These are phyloP conservation scores for Parasitella parasitica DNA, from an alignment of 371 early-diverging fungal genomes.

Conservation along the genomic window DNA sequence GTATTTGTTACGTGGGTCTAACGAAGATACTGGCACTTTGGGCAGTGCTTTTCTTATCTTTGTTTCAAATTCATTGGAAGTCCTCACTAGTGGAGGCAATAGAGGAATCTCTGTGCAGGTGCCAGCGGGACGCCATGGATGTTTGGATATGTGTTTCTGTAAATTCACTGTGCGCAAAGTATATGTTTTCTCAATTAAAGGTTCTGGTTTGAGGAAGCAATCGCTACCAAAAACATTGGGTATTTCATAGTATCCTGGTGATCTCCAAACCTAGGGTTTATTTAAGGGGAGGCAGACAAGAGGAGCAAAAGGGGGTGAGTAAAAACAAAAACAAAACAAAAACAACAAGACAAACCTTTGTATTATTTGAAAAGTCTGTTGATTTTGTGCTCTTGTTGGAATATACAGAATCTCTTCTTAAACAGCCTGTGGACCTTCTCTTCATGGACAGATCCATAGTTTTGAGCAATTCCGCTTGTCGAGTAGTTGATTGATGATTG, in stretches of 20 bases:
- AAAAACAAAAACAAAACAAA: neutral
- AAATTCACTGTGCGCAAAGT: slow-evolving; percentile 32
- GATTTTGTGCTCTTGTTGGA: slow-evolving; percentile 20
- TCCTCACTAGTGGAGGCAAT: slow-evolving; percentile 37
- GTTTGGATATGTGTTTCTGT: slow-evolving; percentile 43
- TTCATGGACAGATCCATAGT: slow-evolving; percentile 34
- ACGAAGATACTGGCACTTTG: slow-evolving; percentile 35
- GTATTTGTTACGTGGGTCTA: slow-evolving; percentile 48
- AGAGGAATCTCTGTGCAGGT: slow-evolving; percentile 41
- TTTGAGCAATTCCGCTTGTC: slow-evolving; percentile 12
- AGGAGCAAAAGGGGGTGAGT: neutral
- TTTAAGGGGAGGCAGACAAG: neutral
- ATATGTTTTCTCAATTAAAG: slow-evolving; percentile 26
- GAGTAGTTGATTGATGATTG: slow-evolving; percentile 14
- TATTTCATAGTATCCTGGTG: slow-evolving; percentile 47
- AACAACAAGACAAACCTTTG: slow-evolving; percentile 13
- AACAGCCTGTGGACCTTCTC: slow-evolving; percentile 47
- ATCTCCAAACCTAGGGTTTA: slow-evolving; percentile 37
- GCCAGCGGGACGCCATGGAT: slow-evolving; percentile 48
- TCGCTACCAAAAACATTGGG: slow-evolving; percentile 47
- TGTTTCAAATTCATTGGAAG: slow-evolving; percentile 44
- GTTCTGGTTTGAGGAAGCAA: slow-evolving; percentile 46
- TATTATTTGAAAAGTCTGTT: neutral
- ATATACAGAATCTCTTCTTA: slow-evolving; percentile 39
- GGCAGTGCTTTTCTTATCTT: slow-evolving; percentile 47